Percentiles rank a stretch among this genome's conserved stretches.
Evolutionary conservation across 257 asterid genomes (phyloP).

Genomic region (Capsicum pubescens): DNA sequence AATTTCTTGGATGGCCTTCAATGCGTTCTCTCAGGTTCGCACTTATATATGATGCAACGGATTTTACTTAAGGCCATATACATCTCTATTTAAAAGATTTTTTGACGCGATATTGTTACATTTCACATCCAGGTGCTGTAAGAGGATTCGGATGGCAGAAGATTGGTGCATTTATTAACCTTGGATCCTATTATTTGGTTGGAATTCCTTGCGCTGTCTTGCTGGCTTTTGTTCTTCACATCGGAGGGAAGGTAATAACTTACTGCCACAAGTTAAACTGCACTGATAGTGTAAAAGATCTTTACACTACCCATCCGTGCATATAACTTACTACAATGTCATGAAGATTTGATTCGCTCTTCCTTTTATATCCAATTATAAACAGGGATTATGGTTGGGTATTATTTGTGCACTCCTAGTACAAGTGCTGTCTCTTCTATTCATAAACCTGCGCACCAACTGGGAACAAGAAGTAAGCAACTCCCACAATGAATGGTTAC

Average conservation of each 20-base stretch:
- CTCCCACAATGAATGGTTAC: background rate
- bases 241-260: conserved; percentile 70
- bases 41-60: background rate
- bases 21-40: conserved; percentile 77
- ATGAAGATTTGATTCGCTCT: background rate
- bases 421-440: conserved; percentile 59
- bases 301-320: background rate
- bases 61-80: background rate
- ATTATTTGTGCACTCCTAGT: conserved; percentile 62
- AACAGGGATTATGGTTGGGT: conserved; percentile 85
- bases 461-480: conserved; percentile 73
- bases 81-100: background rate
- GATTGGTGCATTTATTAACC: conserved; percentile 81
- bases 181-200: conserved; percentile 83
- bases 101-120: background rate
- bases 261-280: background rate
- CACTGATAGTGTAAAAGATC: background rate
- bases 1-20: conserved; percentile 79
- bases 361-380: background rate
- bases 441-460: conserved; percentile 48
- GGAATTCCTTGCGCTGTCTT: conserved; percentile 73
- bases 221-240: conserved; percentile 64
- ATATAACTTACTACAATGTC: background rate
- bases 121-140: conserved; percentile 54
- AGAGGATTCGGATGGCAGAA: conserved; percentile 89